phyloP scores from a whole-genome alignment of 805 yeast species.

The Wickerhamiella cacticola region DNA sequence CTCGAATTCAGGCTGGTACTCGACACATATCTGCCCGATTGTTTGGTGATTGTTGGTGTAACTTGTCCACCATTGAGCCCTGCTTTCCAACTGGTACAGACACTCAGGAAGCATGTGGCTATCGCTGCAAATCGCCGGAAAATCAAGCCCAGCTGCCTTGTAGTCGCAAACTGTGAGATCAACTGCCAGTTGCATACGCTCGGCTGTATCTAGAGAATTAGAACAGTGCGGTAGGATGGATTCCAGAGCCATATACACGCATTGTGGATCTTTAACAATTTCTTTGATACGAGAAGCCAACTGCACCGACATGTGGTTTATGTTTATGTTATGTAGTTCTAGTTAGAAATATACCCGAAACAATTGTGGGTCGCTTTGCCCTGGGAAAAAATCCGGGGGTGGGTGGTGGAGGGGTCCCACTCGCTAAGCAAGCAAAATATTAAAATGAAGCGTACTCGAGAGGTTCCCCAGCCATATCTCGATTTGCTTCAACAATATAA shows the following conservation, averaged over 20 bases:
- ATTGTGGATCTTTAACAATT: conserved; percentile 21
- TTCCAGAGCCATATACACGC: conserved; percentile 23
- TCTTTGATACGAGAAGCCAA: conserved; percentile 15
- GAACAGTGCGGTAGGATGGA: conserved; percentile 23
- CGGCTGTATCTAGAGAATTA: conserved; percentile 16
- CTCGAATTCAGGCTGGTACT: conserved; percentile 21
- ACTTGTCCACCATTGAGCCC: conserved; percentile 57
- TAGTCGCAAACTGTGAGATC: conserved; percentile 27
- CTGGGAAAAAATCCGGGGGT: background rate
- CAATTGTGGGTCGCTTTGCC: background rate
- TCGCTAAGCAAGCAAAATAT: background rate
- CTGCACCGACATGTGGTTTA: conserved; percentile 19
- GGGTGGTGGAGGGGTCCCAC: background rate
- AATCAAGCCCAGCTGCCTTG: conserved; percentile 22
- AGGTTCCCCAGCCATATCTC: background rate
- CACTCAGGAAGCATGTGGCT: conserved; percentile 14
- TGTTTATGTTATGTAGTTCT: too few relatives aligned
- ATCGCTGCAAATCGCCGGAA: conserved; percentile 22
- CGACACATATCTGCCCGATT: conserved; percentile 39
- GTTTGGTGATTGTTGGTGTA: conserved; percentile 54
- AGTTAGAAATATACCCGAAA: too few relatives aligned
- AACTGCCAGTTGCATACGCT: conserved; percentile 22
- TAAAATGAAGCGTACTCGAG: conserved; percentile 5
- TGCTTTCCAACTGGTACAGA: conserved; percentile 22
- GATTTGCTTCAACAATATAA: conserved; percentile 7